Conservation (phyloP, 371 early-diverging fungal species). For the Capillidium rhysosporum region DNA sequence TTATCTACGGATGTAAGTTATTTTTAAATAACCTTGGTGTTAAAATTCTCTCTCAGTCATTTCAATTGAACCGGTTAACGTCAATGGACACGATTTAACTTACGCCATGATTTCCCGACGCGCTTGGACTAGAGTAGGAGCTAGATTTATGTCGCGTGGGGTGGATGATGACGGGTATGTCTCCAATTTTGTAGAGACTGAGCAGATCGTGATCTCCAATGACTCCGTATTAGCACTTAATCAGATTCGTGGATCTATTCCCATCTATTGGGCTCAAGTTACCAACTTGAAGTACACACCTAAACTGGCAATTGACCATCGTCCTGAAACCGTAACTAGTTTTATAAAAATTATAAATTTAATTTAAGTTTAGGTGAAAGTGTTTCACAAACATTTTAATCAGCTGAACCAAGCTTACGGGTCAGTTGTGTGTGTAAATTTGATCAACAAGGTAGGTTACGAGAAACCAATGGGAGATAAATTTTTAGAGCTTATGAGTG, state of each 20-base stretch:
- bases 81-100: constrained; percentile 37
- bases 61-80: constrained; percentile 20
- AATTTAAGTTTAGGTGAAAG: constrained; percentile 12
- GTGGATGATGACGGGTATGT: constrained; percentile 84
- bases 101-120: constrained; percentile 72
- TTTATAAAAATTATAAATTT: constrained; percentile 12
- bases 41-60: constrained; percentile 19
- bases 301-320: constrained; percentile 44
- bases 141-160: constrained; percentile 91
- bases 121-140: constrained; percentile 53
- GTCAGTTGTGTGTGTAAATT: constrained; percentile 62
- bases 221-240: constrained; percentile 38
- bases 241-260: constrained; percentile 96
- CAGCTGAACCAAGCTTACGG: constrained; percentile 50
- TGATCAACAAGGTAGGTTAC: constrained; percentile 81
- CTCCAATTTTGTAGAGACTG: constrained; percentile 97
- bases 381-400: constrained; percentile 48
- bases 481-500: constrained; percentile 35
- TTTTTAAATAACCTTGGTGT: constrained; percentile 1
- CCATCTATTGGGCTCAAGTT: constrained; percentile 89
- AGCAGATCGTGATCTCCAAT: constrained; percentile 62
- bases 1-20: constrained; percentile 73
- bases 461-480: constrained; percentile 66
- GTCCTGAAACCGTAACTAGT: constrained; percentile 35
- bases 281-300: constrained; percentile 87